These are phyloP conservation scores for Rosa persica DNA, from an alignment of 306 rosid species.

Conservation along the genomic window DNA sequence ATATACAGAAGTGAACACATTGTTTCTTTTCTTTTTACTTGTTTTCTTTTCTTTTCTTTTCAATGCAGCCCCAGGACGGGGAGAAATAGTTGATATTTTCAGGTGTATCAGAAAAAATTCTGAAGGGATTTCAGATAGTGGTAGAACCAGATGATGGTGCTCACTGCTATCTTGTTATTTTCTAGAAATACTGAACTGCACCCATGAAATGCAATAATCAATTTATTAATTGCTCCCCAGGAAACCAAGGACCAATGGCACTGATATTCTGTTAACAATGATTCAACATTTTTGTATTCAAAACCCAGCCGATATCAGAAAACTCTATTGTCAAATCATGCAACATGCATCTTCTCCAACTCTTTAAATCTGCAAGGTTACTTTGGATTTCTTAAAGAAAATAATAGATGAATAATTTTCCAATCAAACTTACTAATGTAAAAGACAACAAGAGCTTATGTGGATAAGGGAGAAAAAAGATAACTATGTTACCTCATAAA, in stretches of 20 bases:
- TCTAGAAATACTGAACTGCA: background rate
- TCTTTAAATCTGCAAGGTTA: background rate
- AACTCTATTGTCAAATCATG: background rate
- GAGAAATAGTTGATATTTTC: background rate
- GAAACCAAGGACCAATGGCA: conserved; percentile 2
- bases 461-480: background rate
- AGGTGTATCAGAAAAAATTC: background rate
- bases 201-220: conserved; percentile 1
- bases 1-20: background rate
- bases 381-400: background rate
- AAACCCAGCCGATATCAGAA: background rate
- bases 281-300: background rate
- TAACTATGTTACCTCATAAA: background rate
- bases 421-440: background rate
- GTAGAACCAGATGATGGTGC: background rate
- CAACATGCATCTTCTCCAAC: background rate
- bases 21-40: too few species aligned
- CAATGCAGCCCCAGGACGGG: background rate
- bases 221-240: background rate
- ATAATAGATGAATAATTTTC: background rate
- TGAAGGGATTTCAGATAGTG: background rate
- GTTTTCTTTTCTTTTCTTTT: background rate
- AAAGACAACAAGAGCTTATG: background rate
- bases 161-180: background rate
- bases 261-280: background rate